Base-by-base conservation (phyloP, 192 early-diverging fungal species). In the Entomortierella lignicola region DNA sequence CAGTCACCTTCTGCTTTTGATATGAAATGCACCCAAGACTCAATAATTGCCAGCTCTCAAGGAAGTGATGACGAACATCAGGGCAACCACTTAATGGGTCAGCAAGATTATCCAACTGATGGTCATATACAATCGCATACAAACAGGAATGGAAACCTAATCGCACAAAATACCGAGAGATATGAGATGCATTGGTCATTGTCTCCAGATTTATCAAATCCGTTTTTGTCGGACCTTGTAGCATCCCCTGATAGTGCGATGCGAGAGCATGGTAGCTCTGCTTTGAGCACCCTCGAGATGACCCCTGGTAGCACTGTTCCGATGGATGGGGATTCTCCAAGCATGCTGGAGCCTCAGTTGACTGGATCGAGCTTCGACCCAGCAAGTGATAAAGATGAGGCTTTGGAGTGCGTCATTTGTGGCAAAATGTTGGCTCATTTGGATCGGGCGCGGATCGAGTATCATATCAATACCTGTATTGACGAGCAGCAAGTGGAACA, bases 391-490 rank as follows among this genome's bases (percentile, higher is more conserved):
- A 30, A 8, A 12, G 58, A 60, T 12, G 57, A 59, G 7, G 31
- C 39, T 10, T 20, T 56, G 7, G 64, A 75, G 21, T 75, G 72
- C 23, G 27, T 75, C 2, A 30, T 75, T 2, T 75, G 72, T 20
- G 72, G 72, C 23, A 75, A 75, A 37, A 11, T 23, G 3, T 59
- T 75, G 17, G 48, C 59, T 0, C 72, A 75, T 29, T 32, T 75
- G n/a, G 72, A 75, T 43, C 39, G 31, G 23, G 72, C 47, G 18
- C 63, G 72, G 15, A 32, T 75, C 17, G 72, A 37, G 11, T 75
- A 66, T 26, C 72, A 75, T 48, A 47, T 75, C 42, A 75, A 75
- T 53, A 75, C 43, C 30, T 75, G 72, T 43, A 75, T 75, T 8
- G 72, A 75, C 8, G 71, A 73, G 26, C 55, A 73, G n/a, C 54